Evolutionary conservation across 1,284 basidiomycete genomes (phyloP), one percentile per base, ranked within the genome.

Genomic region (Ceratorhiza oryzae-sativae): DNA sequence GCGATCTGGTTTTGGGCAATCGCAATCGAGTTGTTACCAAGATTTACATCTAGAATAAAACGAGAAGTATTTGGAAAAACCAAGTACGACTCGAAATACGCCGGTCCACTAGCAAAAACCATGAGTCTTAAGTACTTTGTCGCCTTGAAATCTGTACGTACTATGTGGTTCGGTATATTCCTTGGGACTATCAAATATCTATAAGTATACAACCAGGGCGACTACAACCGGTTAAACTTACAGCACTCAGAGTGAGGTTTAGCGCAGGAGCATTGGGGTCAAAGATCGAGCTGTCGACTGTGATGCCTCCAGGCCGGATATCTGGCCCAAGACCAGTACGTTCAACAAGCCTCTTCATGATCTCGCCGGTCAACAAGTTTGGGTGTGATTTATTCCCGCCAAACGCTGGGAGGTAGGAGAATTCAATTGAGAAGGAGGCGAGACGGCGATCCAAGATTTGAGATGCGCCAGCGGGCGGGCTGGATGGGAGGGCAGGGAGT

Each of bases 261-360:
- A 80, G 56, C 0, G 78, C 79, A 36, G 78, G 74, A 6, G 76
- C 77, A 61, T 75, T 76, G 1, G 79, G 75, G 39, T 77, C 75
- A 62, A 77, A 82, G 5, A 78, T 77, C 8, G 77, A 77, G 61
- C 80, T 81, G 65, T 82, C 81, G 78, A 80, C 78, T 15, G 81
- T 80, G 41, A 81, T 81, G 8, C 81, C 81, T 27, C 81, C 80
- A 8, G 81, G 81, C 10, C 80, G 75, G 23, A 80, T 73, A 46
- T 79, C 79, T 3, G 79, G 78, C 15, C 79, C 78, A 3, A 78
- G 77, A 5, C 80, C 81, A 13, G 81, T 79, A 20, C 80, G 74
- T 25, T 80, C 78, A 0, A 78, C 79, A n/a, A 81, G 71, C n/a
- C 77, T 71, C 49, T 78, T 74, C 75, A 82, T 76, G 23, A 81